These are phyloP conservation scores for Phytopythium delawarense DNA, from an alignment of 352 stramenopile species.

Conservation along the genomic window DNA sequence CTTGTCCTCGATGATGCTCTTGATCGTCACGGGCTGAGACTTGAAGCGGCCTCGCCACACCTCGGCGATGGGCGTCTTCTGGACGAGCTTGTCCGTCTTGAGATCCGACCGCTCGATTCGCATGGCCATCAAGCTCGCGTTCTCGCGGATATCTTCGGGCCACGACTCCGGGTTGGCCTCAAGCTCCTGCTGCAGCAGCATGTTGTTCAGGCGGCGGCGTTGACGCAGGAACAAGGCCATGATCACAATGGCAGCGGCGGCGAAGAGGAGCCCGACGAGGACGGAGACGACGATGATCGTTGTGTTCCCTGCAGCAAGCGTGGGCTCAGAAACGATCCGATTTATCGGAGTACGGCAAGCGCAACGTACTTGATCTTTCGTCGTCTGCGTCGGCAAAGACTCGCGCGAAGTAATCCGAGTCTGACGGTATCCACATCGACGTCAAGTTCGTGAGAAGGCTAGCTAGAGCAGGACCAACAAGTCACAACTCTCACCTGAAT, in stretches of 20 bases:
- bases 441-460: neutral
- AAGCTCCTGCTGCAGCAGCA: slow-evolving; percentile 17
- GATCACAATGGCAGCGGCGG: slow-evolving; percentile 4
- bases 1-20: slow-evolving; percentile 19
- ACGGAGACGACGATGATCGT: neutral
- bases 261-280: neutral
- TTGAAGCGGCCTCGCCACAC: slow-evolving; percentile 10
- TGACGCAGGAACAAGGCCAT: slow-evolving; percentile 12
- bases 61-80: slow-evolving; percentile 8
- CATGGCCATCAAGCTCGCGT: slow-evolving; percentile 13
- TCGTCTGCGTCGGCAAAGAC: neutral
- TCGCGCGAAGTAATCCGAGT: neutral
- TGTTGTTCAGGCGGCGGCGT: slow-evolving; percentile 15
- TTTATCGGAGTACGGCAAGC: neutral
- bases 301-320: neutral
- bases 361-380: neutral
- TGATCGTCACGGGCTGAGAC: slow-evolving; percentile 10
- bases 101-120: slow-evolving; percentile 10
- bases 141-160: slow-evolving; percentile 13
- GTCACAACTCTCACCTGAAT: neutral
- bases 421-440: neutral
- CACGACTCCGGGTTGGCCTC: slow-evolving; percentile 12
- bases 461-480: neutral
- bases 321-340: neutral
- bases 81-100: slow-evolving; percentile 11